A percentile compares a stretch with the other conserved stretches of the same genome.
These are phyloP conservation scores for Rhizophora apiculata DNA, from an alignment of 345 rosid species.

Conservation along the genomic window DNA sequence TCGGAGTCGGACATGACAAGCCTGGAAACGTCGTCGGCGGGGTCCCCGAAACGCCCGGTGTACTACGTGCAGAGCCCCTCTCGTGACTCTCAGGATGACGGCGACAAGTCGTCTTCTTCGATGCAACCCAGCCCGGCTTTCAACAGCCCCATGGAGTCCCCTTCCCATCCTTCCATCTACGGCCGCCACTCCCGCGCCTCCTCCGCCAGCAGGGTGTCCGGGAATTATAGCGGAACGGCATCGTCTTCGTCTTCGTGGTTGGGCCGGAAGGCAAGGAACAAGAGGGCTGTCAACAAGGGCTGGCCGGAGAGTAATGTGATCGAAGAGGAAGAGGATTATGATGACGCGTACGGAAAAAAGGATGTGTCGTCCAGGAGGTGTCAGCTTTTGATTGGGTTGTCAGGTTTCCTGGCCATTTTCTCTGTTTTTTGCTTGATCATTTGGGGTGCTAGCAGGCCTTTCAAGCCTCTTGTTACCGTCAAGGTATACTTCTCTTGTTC, in stretches of 20 bases:
- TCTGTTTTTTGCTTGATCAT: slow-evolving; percentile 11
- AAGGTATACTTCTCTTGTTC: slow-evolving; percentile 8
- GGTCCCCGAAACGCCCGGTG: slow-evolving; percentile 19
- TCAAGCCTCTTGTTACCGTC: slow-evolving; percentile 13
- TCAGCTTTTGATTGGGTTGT: slow-evolving; percentile 6
- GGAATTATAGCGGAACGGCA: neutral
- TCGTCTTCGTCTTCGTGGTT: neutral
- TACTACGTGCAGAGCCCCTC: slow-evolving; percentile 27
- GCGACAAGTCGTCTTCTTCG: slow-evolving; percentile 17
- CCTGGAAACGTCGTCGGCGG: slow-evolving; percentile 5
- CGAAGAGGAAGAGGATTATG: slow-evolving; percentile 16
- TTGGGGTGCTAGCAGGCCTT: slow-evolving; percentile 27
- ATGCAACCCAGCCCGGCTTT: slow-evolving; percentile 2
- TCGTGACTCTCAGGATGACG: slow-evolving; percentile 20
- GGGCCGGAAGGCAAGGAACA: slow-evolving; percentile 6
- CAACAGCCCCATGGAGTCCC: slow-evolving; percentile 18
- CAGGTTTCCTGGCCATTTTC: slow-evolving; percentile 5
- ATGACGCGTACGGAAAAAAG: neutral
- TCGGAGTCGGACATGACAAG: slow-evolving; percentile 21
- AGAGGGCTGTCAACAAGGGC: neutral
- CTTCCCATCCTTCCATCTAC: slow-evolving; percentile 19
- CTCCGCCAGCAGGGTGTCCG: slow-evolving; percentile 21
- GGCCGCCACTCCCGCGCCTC: slow-evolving; percentile 16
- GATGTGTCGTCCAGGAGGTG: neutral
- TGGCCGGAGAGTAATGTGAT: slow-evolving; percentile 14